Evolutionary conservation across 2,329 filamentous ascomycete genomes (phyloP), one percentile per base, ranked within the genome.

Genomic region (Arachnomyces sp.): DNA sequence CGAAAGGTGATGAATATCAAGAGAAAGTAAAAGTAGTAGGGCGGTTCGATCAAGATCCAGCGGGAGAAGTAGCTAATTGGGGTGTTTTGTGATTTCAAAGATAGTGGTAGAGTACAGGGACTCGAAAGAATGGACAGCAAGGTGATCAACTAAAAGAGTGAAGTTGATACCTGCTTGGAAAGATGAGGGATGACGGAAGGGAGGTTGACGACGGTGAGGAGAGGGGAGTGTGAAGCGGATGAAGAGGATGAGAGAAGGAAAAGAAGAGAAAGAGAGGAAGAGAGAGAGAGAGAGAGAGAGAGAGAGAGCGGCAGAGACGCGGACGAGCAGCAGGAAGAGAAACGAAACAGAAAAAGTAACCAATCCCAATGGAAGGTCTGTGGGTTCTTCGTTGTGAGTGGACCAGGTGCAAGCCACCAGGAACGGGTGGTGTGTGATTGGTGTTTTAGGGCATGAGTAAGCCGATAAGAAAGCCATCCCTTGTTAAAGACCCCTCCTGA

Each of bases 81-180:
- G 46, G 42, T 44, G 38, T 42, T 42, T 34, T 40, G 36, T 39
- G 46, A 34, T 35, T 44, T 34, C 40, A 38, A 34, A 38, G 31
- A 31, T 36, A 47, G 39, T 18, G 39, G 42, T 44, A 42, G 44
- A 47, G 35, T 42, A 28, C 40, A 46, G 36, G 35, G 38, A 46
- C 21, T 25, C 31, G 55, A 71, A 69, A 50, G 68, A 72, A 62
- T 54, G 69, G 64, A 71, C 59, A 57, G 67, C 73, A 63, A 61
- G 56, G 61, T 62, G 63, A 65, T 62, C 72, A 74, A 73, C 74
- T 77, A 62, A 80, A 78, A 66, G 76, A 80, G 72, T 79, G 76
- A 77, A 79, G 75, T 75, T 68, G 72, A 62, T 61, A 67, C 67
- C 61, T 65, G 66, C 67, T 62, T 52, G 44, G 48, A 46, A 49